Conservation (phyloP, 2,329 filamentous ascomycete genomes). For the Aspergillus carbonarius region DNA sequence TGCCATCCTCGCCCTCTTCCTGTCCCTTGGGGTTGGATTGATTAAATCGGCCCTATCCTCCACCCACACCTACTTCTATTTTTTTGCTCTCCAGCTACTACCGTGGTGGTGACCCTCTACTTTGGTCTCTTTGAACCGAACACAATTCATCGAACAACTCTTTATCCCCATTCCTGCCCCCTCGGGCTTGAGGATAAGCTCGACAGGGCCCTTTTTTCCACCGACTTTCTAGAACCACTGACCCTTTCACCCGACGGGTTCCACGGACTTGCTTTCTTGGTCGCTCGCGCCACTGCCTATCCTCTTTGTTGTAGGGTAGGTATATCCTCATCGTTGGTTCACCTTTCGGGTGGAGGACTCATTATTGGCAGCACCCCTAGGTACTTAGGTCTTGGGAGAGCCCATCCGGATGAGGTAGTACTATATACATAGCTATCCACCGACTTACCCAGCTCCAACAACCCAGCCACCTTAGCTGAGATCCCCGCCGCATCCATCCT, state of each 20-base stretch:
- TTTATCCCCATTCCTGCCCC: not conserved
- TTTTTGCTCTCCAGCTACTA: not conserved
- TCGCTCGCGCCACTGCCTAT: slow-evolving; percentile 3
- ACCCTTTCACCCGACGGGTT: not conserved
- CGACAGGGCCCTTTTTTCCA: not conserved
- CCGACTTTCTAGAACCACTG: slow-evolving; percentile 2
- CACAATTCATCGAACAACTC: not conserved
- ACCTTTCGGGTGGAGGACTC: not conserved
- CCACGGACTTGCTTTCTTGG: slow-evolving; percentile 24
- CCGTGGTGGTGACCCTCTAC: not conserved
- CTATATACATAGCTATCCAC: not conserved
- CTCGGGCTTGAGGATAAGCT: not conserved
- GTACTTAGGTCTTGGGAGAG: not conserved
- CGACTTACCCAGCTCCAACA: not conserved
- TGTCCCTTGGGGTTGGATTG: not conserved
- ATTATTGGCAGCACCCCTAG: too few relatives aligned
- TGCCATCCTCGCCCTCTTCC: not conserved
- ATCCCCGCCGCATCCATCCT: not conserved
- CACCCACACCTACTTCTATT: not conserved
- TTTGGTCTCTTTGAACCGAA: not conserved
- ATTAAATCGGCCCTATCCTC: not conserved
- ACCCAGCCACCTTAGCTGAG: not conserved
- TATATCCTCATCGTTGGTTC: not conserved
- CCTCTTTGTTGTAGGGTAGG: not conserved
- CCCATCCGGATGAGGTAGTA: not conserved